These are phyloP conservation scores for Corchorus olitorius DNA, from an alignment of 345 rosid species.

Conservation along the genomic window DNA sequence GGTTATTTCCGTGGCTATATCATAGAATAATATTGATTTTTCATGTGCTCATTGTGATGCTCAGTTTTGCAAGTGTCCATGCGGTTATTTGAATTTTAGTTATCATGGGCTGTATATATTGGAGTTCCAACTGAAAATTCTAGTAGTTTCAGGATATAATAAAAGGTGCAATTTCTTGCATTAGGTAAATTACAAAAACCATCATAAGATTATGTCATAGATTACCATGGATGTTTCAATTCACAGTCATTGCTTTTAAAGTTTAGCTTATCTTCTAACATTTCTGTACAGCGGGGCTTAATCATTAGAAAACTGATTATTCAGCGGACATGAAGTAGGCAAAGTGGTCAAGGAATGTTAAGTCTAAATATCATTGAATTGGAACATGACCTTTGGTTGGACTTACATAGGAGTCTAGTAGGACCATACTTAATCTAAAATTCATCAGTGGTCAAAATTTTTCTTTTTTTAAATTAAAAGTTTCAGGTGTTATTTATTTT, in stretches of 20 bases:
- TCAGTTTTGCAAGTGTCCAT: no score
- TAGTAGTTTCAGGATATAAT: no score
- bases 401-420: neutral
- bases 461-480: neutral
- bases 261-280: no score
- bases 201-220: no score
- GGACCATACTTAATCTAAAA: neutral
- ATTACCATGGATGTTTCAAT: no score
- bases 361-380: neutral
- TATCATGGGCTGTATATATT: neutral
- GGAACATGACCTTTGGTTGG: neutral
- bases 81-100: neutral
- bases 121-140: neutral
- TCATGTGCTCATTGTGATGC: no score
- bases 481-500: neutral
- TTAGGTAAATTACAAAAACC: no score
- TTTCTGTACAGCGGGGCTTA: no score
- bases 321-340: neutral
- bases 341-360: neutral
- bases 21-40: neutral
- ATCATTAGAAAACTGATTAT: neutral
- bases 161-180: no score
- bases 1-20: neutral
- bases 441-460: neutral
- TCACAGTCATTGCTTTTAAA: no score